Evolutionary conservation across 495 filamentous ascomycete species (phyloP).

Genomic region (Ascobolus immersus): DNA sequence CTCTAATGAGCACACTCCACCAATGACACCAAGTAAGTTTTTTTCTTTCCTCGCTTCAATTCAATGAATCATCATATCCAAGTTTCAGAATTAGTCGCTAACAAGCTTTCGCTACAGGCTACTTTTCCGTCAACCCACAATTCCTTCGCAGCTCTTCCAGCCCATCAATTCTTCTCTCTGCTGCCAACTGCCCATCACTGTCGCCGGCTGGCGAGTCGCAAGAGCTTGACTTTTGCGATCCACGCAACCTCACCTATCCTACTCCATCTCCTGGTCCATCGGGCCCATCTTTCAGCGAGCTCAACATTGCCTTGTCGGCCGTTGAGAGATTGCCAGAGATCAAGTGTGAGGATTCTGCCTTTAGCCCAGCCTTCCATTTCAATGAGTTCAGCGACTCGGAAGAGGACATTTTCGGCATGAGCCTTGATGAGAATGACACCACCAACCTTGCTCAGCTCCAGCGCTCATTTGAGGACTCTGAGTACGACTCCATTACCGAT

Average conservation of each 20-base stretch:
- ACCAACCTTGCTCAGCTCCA: conserved; percentile 40
- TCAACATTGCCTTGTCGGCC: conserved; percentile 45
- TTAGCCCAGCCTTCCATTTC: conserved; percentile 28
- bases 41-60: conserved; percentile 36
- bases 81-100: conserved; percentile 38
- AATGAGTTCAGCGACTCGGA: conserved; percentile 79
- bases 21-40: conserved; percentile 67
- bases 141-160: conserved; percentile 14
- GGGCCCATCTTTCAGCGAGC: conserved; percentile 32
- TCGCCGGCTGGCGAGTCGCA: conserved; percentile 54
- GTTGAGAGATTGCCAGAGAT: conserved; percentile 23
- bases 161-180: conserved; percentile 16
- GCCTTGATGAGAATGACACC: conserved; percentile 40
- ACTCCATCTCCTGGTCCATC: conserved; percentile 35
- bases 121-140: conserved; percentile 31
- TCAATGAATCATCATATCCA: too few species aligned
- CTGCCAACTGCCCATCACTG: conserved; percentile 79
- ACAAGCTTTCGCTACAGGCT: conserved; percentile 43
- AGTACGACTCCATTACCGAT: conserved; percentile 29
- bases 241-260: conserved; percentile 67
- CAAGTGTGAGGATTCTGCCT: conserved; percentile 28
- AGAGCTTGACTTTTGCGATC: conserved; percentile 75
- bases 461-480: conserved; percentile 50
- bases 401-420: conserved; percentile 65
- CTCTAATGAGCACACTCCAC: conserved; percentile 40